Conservation (phyloP, 805 yeast species). For the Vanderwaltozyma tropicalis region DNA sequence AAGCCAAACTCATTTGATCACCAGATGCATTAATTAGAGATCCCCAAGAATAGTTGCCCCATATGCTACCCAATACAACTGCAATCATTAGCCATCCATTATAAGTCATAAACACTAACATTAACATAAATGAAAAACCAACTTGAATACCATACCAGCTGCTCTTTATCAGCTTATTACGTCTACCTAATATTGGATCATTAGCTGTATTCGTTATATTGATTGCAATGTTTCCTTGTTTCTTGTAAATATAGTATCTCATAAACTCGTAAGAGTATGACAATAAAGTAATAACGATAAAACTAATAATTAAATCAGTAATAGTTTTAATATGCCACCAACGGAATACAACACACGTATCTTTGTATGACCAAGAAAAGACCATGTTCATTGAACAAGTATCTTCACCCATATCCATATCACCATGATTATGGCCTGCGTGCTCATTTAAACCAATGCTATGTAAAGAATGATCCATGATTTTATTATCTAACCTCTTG, state of each 20-base stretch:
- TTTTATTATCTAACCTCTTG: not conserved
- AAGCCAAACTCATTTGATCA: constrained; percentile 12
- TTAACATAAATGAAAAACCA: constrained; percentile 57
- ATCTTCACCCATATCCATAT: constrained; percentile 20
- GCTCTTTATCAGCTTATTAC: constrained; percentile 28
- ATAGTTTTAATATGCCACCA: constrained; percentile 70
- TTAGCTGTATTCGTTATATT: not conserved
- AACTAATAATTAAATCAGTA: constrained; percentile 41
- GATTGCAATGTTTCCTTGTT: constrained; percentile 1
- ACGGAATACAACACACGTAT: constrained; percentile 60
- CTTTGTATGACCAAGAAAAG: constrained; percentile 67
- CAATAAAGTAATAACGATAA: constrained; percentile 38
- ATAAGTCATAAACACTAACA: constrained; percentile 81
- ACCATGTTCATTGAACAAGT: constrained; percentile 60
- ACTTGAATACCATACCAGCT: constrained; percentile 53
- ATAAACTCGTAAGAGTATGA: constrained; percentile 54
- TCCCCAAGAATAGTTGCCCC: constrained; percentile 59
- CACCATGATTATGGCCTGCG: constrained; percentile 5
- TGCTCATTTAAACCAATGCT: not conserved
- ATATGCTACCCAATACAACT: constrained; percentile 58
- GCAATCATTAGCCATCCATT: constrained; percentile 79
- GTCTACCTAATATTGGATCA: constrained; percentile 1
- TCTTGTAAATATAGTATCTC: constrained; percentile 8
- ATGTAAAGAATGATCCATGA: constrained; percentile 3
- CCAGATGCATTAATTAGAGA: constrained; percentile 8